phyloP scores from a whole-genome alignment of 345 rosid species.

The Turritis glabra region DNA sequence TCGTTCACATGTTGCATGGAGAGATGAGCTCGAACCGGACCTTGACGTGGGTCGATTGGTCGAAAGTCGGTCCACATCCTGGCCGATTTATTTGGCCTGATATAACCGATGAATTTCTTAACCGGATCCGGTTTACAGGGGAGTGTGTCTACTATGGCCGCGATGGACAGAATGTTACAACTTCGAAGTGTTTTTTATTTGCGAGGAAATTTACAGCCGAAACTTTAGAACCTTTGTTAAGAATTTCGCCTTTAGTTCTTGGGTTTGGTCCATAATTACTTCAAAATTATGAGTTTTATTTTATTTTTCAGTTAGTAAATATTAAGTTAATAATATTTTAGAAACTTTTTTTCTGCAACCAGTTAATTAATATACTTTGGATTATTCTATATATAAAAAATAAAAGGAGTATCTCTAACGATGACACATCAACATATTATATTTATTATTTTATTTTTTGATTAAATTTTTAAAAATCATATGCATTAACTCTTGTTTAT shows the following conservation, averaged over 20 bases:
- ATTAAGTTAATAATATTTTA: neutral
- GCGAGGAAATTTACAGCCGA: constrained; percentile 62
- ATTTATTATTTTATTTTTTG: no score
- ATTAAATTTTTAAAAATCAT: no score
- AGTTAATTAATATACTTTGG: no score
- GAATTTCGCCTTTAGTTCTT: constrained; percentile 54
- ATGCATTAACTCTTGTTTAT: no score
- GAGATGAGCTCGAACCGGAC: constrained; percentile 51
- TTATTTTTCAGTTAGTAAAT: constrained; percentile 1
- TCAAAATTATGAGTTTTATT: neutral
- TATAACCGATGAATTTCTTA: constrained; percentile 55
- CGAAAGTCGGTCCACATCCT: constrained; percentile 66
- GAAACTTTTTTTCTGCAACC: no score
- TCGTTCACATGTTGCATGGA: constrained; percentile 43
- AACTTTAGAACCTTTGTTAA: constrained; percentile 57
- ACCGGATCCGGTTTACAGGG: constrained; percentile 42
- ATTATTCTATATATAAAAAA: no score
- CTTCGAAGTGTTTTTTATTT: constrained; percentile 50
- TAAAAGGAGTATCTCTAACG: no score
- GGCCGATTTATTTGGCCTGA: constrained; percentile 47
- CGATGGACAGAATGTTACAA: constrained; percentile 15
- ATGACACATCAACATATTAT: no score
- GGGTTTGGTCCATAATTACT: constrained; percentile 44
- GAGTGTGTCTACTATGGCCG: constrained; percentile 55
- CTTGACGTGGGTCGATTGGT: constrained; percentile 76